These are phyloP conservation scores for Sporobolomyces roseus DNA, from an alignment of 768 basidiomycete genomes.

Conservation along the genomic window DNA sequence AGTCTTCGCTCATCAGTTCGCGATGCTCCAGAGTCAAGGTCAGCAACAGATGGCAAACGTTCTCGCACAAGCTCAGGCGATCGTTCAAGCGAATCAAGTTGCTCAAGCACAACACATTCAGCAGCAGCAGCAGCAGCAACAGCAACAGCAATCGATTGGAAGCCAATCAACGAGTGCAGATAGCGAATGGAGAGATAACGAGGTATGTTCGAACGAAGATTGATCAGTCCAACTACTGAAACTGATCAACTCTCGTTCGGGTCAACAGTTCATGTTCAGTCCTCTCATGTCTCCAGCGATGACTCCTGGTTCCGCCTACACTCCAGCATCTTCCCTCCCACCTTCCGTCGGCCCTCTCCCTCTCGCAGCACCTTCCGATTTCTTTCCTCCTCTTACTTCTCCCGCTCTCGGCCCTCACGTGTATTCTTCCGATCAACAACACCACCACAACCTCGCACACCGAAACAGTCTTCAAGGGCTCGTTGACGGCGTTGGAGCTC, in stretches of 20 bases:
- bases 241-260: background rate
- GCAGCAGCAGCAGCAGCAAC: conserved; percentile 6
- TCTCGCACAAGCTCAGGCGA: conserved; percentile 13
- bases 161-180: conserved; percentile 23
- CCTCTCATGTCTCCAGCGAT: conserved; percentile 51
- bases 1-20: conserved; percentile 21
- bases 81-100: conserved; percentile 16
- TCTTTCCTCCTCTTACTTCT: conserved; percentile 43
- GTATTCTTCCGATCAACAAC: conserved; percentile 15
- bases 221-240: background rate
- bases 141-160: conserved; percentile 5
- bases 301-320: conserved; percentile 45
- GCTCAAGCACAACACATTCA: conserved; percentile 13
- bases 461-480: conserved; percentile 40
- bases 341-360: conserved; percentile 25
- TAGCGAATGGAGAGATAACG: conserved; percentile 35
- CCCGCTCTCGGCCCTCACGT: conserved; percentile 42
- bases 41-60: conserved; percentile 23
- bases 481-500: conserved; percentile 35
- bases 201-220: conserved; percentile 3
- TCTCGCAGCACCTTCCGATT: conserved; percentile 25
- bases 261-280: conserved; percentile 47
- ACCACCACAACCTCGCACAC: conserved; percentile 7
- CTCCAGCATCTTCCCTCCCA: conserved; percentile 38
- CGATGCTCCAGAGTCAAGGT: conserved; percentile 26